Conservation (phyloP, 2,329 filamentous ascomycete genomes). For the Arthrobotrys conoides region DNA sequence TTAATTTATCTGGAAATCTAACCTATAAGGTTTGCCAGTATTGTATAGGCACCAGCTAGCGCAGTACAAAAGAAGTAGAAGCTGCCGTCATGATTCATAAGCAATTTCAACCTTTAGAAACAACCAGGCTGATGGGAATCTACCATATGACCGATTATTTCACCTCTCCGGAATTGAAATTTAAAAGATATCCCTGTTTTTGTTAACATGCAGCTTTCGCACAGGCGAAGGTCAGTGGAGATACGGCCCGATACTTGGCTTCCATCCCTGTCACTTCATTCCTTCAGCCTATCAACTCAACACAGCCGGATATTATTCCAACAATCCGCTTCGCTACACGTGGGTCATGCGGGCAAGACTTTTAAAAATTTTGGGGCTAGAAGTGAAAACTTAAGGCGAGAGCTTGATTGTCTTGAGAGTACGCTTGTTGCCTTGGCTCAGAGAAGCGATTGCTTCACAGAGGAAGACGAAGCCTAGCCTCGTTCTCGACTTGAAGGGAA, state of each 20-base stretch:
- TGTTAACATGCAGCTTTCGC: slow-evolving; percentile 3
- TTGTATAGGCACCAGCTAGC: too few relatives aligned
- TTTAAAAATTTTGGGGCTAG: slow-evolving; percentile 18
- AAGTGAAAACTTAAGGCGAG: slow-evolving; percentile 32
- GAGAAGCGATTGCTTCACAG: slow-evolving; percentile 1
- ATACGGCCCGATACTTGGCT: slow-evolving; percentile 49
- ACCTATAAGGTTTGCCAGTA: too few relatives aligned
- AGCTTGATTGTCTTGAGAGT: slow-evolving; percentile 39
- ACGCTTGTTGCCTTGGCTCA: slow-evolving; percentile 26
- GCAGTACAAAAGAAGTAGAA: not conserved
- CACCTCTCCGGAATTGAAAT: slow-evolving; percentile 22
- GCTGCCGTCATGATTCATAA: slow-evolving; percentile 8
- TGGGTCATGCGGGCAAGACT: slow-evolving; percentile 3
- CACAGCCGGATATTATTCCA: slow-evolving; percentile 54
- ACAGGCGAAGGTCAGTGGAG: slow-evolving; percentile 39
- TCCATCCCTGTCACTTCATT: slow-evolving; percentile 21
- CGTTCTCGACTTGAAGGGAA: too few relatives aligned
- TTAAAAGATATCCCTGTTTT: slow-evolving; percentile 41
- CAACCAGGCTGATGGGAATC: slow-evolving; percentile 26
- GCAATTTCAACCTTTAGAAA: not conserved
- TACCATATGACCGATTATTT: slow-evolving; percentile 18
- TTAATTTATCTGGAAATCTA: too few relatives aligned
- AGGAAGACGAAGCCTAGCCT: not conserved
- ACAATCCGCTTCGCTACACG: slow-evolving; percentile 47
- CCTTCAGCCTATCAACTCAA: slow-evolving; percentile 42